Base-by-base conservation (phyloP, 257 asterid species). In the Prunella vulgaris region DNA sequence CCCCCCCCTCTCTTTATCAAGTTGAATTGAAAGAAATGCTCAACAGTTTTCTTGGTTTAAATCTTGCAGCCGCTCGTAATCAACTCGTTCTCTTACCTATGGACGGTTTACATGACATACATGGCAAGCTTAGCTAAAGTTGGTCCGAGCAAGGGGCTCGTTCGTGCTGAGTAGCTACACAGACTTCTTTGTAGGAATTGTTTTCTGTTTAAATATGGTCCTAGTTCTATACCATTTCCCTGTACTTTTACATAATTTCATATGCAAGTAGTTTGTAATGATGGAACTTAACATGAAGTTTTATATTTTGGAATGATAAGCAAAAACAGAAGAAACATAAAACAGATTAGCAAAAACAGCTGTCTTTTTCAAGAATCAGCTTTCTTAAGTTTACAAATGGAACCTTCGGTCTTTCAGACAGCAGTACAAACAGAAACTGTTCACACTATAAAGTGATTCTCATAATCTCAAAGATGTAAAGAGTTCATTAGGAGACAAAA, bases 101-200 rank as follows among this genome's bases (percentile, higher is more conserved):
- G 97, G 98, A 93, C 91, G 20, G 80, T 93, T 70, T 93, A 93
- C 82, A 63, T 90, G 69, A 90, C 98, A 9, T 88, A 90, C 59
- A 84, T 87, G 88, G 98, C 97, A 57, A 84, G 83, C 83, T 80
- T 78, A 58, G 85, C 71, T 32, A 93, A 83, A 81, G 96, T 76
- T 22, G 73, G 60, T 15, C 8, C 80, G 14, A 57, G 62, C 54
- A 81, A 82, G 77, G 76, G 30, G 5, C 63, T 27, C 22, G 9
- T 10, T 10, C 35, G 22, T 17, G 28, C 52, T 18, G 28, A 64
- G 37, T 35, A 52, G 44, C 24, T 20, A 8, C 9, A 8, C 35
- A 20, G 13, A 52, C 48, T 74, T 74, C 12, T 60, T 33, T n/a
- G n/a, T 24, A 32, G 48, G 77, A 25, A 25, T 65, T 70, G 67